Base-by-base conservation (phyloP, 495 filamentous ascomycete genomes). In the Talaromyces stipitatus region DNA sequence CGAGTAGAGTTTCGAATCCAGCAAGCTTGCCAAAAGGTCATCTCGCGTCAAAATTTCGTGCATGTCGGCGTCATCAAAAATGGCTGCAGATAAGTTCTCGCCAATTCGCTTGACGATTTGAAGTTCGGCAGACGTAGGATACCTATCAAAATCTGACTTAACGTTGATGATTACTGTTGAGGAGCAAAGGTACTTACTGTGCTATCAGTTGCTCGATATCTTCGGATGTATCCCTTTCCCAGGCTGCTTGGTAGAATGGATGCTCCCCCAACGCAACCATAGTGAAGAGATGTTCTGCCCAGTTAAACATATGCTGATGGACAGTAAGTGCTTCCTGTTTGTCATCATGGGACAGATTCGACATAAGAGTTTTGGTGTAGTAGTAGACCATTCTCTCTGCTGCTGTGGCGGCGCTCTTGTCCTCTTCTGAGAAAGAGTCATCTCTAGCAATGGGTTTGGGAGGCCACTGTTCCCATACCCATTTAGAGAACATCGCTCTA, bases 11-110 rank as follows among this genome's bases (percentile, higher is more conserved):
- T 65, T 32, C 22, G 30, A 33, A 7, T 71, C 64, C 2, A 82
- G 64, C 63, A 72, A 63, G 27, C 67, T 11, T 66, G 38, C 22
- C 69, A 79, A 70, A 18, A 69, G 68, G 50, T 77, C 73, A 43
- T n/a, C n/a, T n/a, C n/a, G n/a, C n/a, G n/a, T n/a, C n/a, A n/a
- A n/a, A n/a, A n/a, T n/a, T n/a, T n/a, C n/a, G n/a, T 76, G 64
- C 2, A 75, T 70, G 4, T 59, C 66, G 8, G 68, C 65, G 22
- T 76, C 62, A 1, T 66, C 69, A 2, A 70, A 62, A 3, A 81
- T 58, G 22, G 70, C 69, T 12, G 53, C 60, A 3, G 66, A 59
- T 1, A 79, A 55, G 53, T 75, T 66, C 48, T 76, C 65, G 4
- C 70, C 73, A 28, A 76, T 66, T 0, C 58, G 55, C 1, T 5